A percentile compares a stretch with the other conserved stretches of the same genome.
phyloP scores from a whole-genome alignment of 1,284 basidiomycete species.

The Boletus calvinii region DNA sequence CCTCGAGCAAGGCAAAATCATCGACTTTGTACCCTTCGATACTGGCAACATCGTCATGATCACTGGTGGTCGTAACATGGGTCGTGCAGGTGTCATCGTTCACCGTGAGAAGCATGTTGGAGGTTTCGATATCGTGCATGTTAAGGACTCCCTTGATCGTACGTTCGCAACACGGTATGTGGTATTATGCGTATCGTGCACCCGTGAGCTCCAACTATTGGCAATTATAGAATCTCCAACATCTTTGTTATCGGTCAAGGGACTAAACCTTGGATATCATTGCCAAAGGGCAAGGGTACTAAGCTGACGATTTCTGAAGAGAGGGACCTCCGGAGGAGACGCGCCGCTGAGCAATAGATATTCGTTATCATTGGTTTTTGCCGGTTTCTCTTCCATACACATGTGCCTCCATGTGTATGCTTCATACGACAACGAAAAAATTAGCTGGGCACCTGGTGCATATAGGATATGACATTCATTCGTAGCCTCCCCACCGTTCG shows the following conservation, averaged over 20 bases:
- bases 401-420: conserved; percentile 23
- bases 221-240: conserved; percentile 76
- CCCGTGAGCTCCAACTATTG: conserved; percentile 5
- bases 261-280: conserved; percentile 93
- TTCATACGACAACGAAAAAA: conserved; percentile 26
- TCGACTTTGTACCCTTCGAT: conserved; percentile 94
- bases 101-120: conserved; percentile 97
- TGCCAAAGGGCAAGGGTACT: conserved; percentile 98
- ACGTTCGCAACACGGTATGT: conserved; percentile 93
- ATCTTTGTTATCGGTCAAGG: conserved; percentile 98
- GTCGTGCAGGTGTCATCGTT: conserved; percentile 93
- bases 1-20: conserved; percentile 93
- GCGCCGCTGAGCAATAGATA: conserved; percentile 58
- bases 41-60: conserved; percentile 97
- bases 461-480: conserved; percentile 12
- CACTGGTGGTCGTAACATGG: conserved; percentile 99
- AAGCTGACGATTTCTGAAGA: conserved; percentile 91
- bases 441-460: conserved; percentile 19
- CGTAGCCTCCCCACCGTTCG: background rate
- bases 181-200: background rate
- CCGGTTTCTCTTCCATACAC: conserved; percentile 26
- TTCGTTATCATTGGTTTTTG: conserved; percentile 18
- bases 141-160: conserved; percentile 93
- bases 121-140: conserved; percentile 97
- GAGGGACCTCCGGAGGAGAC: conserved; percentile 77